Percentiles rank a stretch among this genome's conserved stretches.
These are phyloP conservation scores for Metroxylon sagu DNA, from an alignment of 176 grass and related monocot species.

Conservation along the genomic window DNA sequence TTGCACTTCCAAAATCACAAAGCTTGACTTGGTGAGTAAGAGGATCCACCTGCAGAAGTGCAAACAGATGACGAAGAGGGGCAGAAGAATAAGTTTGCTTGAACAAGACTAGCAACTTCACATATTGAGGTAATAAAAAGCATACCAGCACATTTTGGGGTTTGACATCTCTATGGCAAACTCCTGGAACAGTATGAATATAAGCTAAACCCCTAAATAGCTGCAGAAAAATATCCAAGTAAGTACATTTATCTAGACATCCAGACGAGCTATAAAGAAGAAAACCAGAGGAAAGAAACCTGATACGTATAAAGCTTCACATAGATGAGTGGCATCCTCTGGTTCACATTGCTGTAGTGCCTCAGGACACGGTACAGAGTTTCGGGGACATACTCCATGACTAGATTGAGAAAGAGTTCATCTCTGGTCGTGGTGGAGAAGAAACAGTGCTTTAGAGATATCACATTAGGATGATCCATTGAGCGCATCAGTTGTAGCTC, in stretches of 20 bases:
- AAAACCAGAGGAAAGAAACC: background rate
- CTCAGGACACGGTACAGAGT: constrained; percentile 14
- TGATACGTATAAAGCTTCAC: constrained; percentile 16
- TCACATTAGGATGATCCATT: constrained; percentile 22
- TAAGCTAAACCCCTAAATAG: constrained; percentile 16
- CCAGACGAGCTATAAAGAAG: background rate
- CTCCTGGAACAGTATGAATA: constrained; percentile 9
- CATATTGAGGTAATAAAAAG: background rate
- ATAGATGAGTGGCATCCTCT: constrained; percentile 22
- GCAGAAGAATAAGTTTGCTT: constrained; percentile 2
- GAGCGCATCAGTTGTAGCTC: constrained; percentile 17
- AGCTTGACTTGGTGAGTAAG: constrained; percentile 16
- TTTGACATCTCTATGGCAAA: constrained; percentile 20
- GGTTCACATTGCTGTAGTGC: constrained; percentile 15
- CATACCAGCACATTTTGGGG: constrained; percentile 15
- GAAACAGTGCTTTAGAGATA: constrained; percentile 15
- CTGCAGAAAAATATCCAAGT: constrained; percentile 7
- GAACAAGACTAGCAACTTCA: background rate
- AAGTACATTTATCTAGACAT: background rate
- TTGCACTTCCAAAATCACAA: constrained; percentile 23
- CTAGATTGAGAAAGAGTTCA: constrained; percentile 16
- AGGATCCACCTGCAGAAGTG: constrained; percentile 13
- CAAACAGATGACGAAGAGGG: background rate
- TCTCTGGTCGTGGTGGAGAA: constrained; percentile 21
- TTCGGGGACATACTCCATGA: constrained; percentile 19